A percentile compares a stretch with the other conserved stretches of the same genome.
Conservation (phyloP, 2,329 filamentous ascomycete genomes). For the Eurotiales sp. region DNA sequence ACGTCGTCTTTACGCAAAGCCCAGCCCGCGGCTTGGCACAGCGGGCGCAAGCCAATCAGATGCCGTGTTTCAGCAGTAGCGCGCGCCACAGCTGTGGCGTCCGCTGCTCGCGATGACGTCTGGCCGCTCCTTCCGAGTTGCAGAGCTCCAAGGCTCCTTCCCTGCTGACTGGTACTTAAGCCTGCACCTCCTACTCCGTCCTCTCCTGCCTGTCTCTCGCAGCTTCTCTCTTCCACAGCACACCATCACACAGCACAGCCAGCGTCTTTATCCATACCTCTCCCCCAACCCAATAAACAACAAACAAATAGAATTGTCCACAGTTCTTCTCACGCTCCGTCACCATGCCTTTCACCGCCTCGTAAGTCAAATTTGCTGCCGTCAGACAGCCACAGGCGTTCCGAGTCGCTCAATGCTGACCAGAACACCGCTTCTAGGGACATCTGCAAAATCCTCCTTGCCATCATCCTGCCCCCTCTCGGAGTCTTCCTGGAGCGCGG, state of each 20-base stretch:
- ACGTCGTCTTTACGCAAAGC: conserved; percentile 12
- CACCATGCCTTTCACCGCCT: conserved; percentile 51
- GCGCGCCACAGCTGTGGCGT: conserved; percentile 12
- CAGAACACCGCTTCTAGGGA: conserved; percentile 47
- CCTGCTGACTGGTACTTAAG: too few species aligned
- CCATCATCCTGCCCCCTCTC: conserved; percentile 82
- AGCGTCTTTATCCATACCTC: too few species aligned
- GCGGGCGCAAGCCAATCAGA: conserved; percentile 4
- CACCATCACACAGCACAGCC: too few species aligned
- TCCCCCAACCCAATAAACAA: background rate
- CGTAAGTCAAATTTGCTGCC: conserved; percentile 47
- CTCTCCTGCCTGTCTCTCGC: too few species aligned
- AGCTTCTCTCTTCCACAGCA: too few species aligned
- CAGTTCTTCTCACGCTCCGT: conserved; percentile 11
- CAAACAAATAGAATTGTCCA: background rate
- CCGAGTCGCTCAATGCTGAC: too few species aligned
- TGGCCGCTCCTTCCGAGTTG: conserved; percentile 11
- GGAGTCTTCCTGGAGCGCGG: conserved; percentile 94
- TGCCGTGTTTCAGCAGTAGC: background rate
- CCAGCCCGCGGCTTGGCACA: background rate
- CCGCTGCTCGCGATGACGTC: conserved; percentile 6
- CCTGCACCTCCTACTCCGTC: too few species aligned
- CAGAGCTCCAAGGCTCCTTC: too few species aligned
- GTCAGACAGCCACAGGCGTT: too few species aligned
- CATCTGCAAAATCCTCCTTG: conserved; percentile 80